phyloP scores from a whole-genome alignment of 2,329 filamentous ascomycete species.

The Dendryphion nanum region DNA sequence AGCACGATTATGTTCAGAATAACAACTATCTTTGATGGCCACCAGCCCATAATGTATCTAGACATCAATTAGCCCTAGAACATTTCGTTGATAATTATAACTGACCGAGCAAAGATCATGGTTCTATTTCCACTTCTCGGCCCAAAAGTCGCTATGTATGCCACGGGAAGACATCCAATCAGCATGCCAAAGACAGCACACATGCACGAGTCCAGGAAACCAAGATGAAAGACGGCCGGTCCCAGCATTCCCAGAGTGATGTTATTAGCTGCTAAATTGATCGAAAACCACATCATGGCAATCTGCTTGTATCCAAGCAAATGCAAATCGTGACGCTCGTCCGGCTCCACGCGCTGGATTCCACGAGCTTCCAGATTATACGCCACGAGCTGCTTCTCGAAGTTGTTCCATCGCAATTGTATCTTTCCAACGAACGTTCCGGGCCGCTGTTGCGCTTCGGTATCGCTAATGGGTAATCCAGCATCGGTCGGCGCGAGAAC shows the following conservation, averaged over 20 bases:
- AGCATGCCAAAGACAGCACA: slow-evolving; percentile 59
- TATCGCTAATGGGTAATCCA: slow-evolving; percentile 20
- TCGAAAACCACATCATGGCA: slow-evolving; percentile 59
- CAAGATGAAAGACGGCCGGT: slow-evolving; percentile 57
- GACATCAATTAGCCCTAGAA: slow-evolving; percentile 35
- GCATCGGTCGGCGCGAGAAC: slow-evolving; percentile 22
- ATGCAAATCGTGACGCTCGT: slow-evolving; percentile 54
- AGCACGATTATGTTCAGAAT: slow-evolving; percentile 63
- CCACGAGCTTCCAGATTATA: slow-evolving; percentile 61
- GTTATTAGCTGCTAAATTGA: slow-evolving; percentile 64
- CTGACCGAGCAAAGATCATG: slow-evolving; percentile 53
- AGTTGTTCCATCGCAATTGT: slow-evolving; percentile 23
- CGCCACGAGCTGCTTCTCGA: slow-evolving; percentile 44
- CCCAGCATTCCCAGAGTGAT: slow-evolving; percentile 65
- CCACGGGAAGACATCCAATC: slow-evolving; percentile 54
- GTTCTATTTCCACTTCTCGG: slow-evolving; percentile 61
- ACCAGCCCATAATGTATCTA: slow-evolving; percentile 65
- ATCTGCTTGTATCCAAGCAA: slow-evolving; percentile 57
- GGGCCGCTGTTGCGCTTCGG: slow-evolving; percentile 1
- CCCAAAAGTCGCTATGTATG: slow-evolving; percentile 63
- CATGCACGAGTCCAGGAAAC: slow-evolving; percentile 57
- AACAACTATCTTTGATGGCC: slow-evolving; percentile 62
- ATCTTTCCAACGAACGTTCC: slow-evolving; percentile 11
- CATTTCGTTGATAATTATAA: background rate
- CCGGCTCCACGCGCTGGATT: slow-evolving; percentile 56